phyloP scores from a whole-genome alignment of 805 yeast species.

The Saccharomycopsis capsularis region DNA sequence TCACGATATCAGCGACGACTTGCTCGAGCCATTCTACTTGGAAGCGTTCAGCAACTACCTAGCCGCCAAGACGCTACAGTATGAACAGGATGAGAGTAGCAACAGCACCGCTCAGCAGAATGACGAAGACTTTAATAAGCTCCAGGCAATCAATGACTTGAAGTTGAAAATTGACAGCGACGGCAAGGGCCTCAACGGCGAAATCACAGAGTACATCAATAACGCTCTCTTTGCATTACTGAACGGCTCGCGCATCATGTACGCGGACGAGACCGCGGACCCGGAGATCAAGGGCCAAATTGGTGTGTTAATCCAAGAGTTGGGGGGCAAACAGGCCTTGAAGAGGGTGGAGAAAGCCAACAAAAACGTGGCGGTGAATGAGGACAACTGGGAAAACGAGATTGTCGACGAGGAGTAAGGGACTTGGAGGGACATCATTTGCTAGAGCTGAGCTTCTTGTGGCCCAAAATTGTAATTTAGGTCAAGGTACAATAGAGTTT shows the following conservation, averaged over 20 bases:
- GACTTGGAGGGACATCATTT: too few relatives aligned
- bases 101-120: not conserved
- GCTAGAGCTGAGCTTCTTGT: too few relatives aligned
- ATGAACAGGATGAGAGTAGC: not conserved
- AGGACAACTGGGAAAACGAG: slow-evolving; percentile 11
- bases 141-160: slow-evolving; percentile 10
- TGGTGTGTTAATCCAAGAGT: slow-evolving; percentile 15
- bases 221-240: slow-evolving; percentile 12
- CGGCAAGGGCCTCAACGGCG: slow-evolving; percentile 16
- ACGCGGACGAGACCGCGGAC: slow-evolving; percentile 16
- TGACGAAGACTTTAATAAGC: not conserved
- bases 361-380: slow-evolving; percentile 1
- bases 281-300: slow-evolving; percentile 17
- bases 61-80: slow-evolving; percentile 31
- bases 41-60: slow-evolving; percentile 72
- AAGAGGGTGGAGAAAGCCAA: slow-evolving; percentile 15
- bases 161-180: slow-evolving; percentile 6
- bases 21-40: slow-evolving; percentile 73
- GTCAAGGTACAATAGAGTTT: too few relatives aligned
- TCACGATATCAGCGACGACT: slow-evolving; percentile 77
- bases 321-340: slow-evolving; percentile 20
- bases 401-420: too few relatives aligned
- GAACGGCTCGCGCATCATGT: slow-evolving; percentile 9
- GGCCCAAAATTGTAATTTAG: too few relatives aligned
- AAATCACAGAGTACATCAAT: slow-evolving; percentile 9